Evolutionary conservation across 1,284 basidiomycete species (phyloP).

Genomic region (Microstroma glucosiphilum): DNA sequence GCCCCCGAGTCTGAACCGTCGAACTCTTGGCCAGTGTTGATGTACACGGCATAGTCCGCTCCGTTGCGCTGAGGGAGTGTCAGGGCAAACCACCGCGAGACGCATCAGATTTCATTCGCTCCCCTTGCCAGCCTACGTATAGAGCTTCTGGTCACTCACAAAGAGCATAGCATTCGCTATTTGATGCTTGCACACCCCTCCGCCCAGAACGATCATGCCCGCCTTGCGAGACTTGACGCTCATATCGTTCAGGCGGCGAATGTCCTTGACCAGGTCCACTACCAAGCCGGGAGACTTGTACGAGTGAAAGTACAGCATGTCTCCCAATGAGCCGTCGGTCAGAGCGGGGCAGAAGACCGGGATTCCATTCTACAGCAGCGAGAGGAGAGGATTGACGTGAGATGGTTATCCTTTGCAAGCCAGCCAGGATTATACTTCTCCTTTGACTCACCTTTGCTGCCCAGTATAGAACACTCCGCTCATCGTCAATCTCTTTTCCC

Average conservation of each 20-base stretch:
- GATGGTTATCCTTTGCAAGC: neutral
- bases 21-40: slow-evolving; percentile 98
- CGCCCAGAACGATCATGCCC: slow-evolving; percentile 96
- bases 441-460: slow-evolving; percentile 62
- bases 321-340: slow-evolving; percentile 94
- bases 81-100: too few species aligned
- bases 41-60: slow-evolving; percentile 94
- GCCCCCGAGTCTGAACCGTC: slow-evolving; percentile 97
- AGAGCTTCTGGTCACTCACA: slow-evolving; percentile 6
- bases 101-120: too few species aligned
- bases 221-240: slow-evolving; percentile 83
- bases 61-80: slow-evolving; percentile 70
- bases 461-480: slow-evolving; percentile 93
- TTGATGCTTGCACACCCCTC: slow-evolving; percentile 98
- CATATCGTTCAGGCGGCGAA: slow-evolving; percentile 82
- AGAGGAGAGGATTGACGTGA: neutral
- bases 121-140: too few species aligned
- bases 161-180: slow-evolving; percentile 99
- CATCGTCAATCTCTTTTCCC: slow-evolving; percentile 92
- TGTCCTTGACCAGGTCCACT: slow-evolving; percentile 91
- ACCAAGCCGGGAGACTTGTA: slow-evolving; percentile 69
- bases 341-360: slow-evolving; percentile 98
- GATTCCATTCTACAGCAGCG: slow-evolving; percentile 70
- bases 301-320: slow-evolving; percentile 98
- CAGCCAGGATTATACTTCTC: neutral